These are phyloP conservation scores for Fusarium sp. DNA, from an alignment of 2,329 filamentous ascomycete species.

Conservation along the genomic window DNA sequence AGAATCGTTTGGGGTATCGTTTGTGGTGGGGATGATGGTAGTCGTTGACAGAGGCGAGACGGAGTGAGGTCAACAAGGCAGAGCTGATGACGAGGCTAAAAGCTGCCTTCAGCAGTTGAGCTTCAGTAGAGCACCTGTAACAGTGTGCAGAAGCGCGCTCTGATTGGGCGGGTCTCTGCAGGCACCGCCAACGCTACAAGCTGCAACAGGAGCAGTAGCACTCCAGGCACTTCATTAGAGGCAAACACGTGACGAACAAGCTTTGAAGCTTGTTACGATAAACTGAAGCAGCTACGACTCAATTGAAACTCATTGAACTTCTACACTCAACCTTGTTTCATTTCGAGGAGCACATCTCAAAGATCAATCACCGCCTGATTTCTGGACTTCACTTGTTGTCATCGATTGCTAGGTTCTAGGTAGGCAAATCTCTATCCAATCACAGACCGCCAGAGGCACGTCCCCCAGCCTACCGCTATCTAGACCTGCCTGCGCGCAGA, in stretches of 20 bases:
- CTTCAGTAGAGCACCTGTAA: constrained; percentile 36
- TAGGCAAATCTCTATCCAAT: constrained; percentile 36
- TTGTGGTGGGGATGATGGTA: constrained; percentile 39
- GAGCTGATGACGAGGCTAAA: constrained; percentile 67
- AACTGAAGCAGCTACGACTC: constrained; percentile 7
- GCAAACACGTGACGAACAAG: constrained; percentile 43
- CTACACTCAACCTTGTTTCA: neutral
- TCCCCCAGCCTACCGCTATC: constrained; percentile 39
- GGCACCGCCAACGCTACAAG: neutral
- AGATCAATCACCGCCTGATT: constrained; percentile 9
- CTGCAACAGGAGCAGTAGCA: neutral
- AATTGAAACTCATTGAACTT: neutral
- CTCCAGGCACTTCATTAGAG: constrained; percentile 18
- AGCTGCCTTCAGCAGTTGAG: constrained; percentile 58
- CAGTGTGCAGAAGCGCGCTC: constrained; percentile 2
- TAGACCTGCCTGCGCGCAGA: constrained; percentile 33
- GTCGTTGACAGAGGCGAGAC: constrained; percentile 25
- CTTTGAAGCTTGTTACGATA: constrained; percentile 32
- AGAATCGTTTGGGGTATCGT: constrained; percentile 37
- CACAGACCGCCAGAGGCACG: constrained; percentile 34
- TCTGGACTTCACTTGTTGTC: constrained; percentile 5
- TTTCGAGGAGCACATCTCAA: neutral
- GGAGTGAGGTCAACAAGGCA: constrained; percentile 45
- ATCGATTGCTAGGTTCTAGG: constrained; percentile 14
- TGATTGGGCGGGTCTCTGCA: constrained; percentile 43